phyloP scores from a whole-genome alignment of 768 basidiomycete species.

The Panaeolus papilionaceus region DNA sequence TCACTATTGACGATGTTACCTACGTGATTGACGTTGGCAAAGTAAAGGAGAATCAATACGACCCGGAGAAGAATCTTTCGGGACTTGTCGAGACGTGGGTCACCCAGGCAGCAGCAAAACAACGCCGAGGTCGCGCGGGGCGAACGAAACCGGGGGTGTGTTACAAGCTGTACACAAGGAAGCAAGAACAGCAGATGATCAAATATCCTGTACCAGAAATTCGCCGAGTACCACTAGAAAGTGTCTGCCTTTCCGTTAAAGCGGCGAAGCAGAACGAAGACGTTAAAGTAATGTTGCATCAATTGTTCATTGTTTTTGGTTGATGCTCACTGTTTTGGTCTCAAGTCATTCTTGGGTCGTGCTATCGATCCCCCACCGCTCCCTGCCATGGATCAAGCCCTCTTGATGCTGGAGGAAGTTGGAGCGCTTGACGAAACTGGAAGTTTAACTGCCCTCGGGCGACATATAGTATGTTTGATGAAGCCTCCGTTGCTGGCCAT shows the following conservation, averaged over 20 bases:
- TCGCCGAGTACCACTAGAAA: slow-evolving; percentile 84
- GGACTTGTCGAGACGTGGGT: slow-evolving; percentile 82
- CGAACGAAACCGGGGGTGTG: slow-evolving; percentile 83
- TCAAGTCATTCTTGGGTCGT: slow-evolving; percentile 65
- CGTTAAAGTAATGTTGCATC: slow-evolving; percentile 60
- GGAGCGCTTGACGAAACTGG: slow-evolving; percentile 75
- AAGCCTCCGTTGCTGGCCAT: not conserved
- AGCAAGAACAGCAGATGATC: slow-evolving; percentile 71
- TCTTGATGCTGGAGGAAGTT: slow-evolving; percentile 73
- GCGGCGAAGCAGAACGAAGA: slow-evolving; percentile 78
- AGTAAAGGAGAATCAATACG: slow-evolving; percentile 83
- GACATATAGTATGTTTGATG: slow-evolving; percentile 63
- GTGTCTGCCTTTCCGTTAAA: slow-evolving; percentile 82
- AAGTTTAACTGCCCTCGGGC: slow-evolving; percentile 80
- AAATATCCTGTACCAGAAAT: slow-evolving; percentile 88
- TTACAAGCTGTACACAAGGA: slow-evolving; percentile 86
- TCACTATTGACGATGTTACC: slow-evolving; percentile 89
- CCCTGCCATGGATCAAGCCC: slow-evolving; percentile 78
- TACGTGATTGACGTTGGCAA: slow-evolving; percentile 87
- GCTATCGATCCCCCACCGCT: slow-evolving; percentile 87
- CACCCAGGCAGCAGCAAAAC: slow-evolving; percentile 78
- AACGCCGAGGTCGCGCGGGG: slow-evolving; percentile 90
- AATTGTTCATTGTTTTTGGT: not conserved
- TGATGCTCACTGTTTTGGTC: not conserved
- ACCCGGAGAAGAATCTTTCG: slow-evolving; percentile 75